Evolutionary conservation across 2,329 filamentous ascomycete species (phyloP), one percentile per base, ranked within the genome.

Genomic region (Pochonia chlamydosporia): DNA sequence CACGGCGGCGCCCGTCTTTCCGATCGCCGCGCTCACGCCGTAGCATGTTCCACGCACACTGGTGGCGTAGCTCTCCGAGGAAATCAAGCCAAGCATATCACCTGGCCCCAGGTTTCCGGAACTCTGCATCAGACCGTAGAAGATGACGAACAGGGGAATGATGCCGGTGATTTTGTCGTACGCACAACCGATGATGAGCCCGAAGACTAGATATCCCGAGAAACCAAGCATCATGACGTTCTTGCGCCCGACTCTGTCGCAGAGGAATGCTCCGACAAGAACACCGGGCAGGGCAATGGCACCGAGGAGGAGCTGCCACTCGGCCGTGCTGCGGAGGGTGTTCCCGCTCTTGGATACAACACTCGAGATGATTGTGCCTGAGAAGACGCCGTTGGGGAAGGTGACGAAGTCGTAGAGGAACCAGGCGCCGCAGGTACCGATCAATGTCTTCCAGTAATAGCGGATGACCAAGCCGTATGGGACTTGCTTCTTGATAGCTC

Each of bases 391-490:
- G 50, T 73, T 74, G 5, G 71, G 70, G 49, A 74, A 74, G 3
- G 70, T 73, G 48, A 74, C 69, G 28, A 66, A 71, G 52, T 71
- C 68, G 58, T 75, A 75, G 11, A 79, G 66, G 57, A 79, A 79
- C 74, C 75, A 80, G 43, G 77, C 76, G 9, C 74, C 69, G 46
- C 69, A 75, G 9, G 76, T 78, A 9, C 78, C 75, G 26, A 75
- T 62, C 10, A 81, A 59, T 2, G 70, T 63, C 54, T 69, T 74
- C 76, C 77, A 80, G 61, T 81, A 81, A 56, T 72, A 79, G 18
- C 65, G 66, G 9, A 76, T 31, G 5, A 78, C 67, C 0, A 81
- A 64, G 1, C 58, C 53, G 51, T 81, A 76, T 0, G 77, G 74
- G 0, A 81, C 71, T 7, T 60, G 60, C 18, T 57, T 62, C 54